Evolutionary conservation across 2,329 filamentous ascomycete species (phyloP).

Genomic region (Parastagonospora avenae): DNA sequence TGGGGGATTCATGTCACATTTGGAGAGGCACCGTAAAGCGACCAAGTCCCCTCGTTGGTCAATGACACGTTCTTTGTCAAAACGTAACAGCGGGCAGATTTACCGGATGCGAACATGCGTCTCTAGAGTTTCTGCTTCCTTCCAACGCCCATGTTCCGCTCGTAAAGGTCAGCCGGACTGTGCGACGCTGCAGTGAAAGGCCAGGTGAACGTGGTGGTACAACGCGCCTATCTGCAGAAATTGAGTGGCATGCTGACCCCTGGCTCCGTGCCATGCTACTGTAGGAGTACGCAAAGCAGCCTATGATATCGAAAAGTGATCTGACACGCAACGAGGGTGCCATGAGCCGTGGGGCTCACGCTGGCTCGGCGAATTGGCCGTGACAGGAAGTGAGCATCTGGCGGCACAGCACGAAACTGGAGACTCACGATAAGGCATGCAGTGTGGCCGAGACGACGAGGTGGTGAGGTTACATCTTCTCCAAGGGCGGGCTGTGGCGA

Average conservation of each 20-base stretch:
- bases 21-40: slow-evolving; percentile 13
- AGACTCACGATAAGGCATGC: slow-evolving; percentile 14
- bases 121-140: slow-evolving; percentile 4
- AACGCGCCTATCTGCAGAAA: slow-evolving; percentile 32
- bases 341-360: slow-evolving; percentile 4
- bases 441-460: slow-evolving; percentile 15
- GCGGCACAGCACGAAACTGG: background rate
- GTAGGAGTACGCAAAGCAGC: slow-evolving; percentile 33
- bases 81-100: slow-evolving; percentile 25
- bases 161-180: slow-evolving; percentile 24
- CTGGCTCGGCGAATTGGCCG: slow-evolving; percentile 7
- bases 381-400: slow-evolving; percentile 3
- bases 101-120: slow-evolving; percentile 19
- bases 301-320: slow-evolving; percentile 11
- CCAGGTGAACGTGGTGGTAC: slow-evolving; percentile 38
- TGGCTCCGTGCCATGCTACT: slow-evolving; percentile 27
- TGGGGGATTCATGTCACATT: slow-evolving; percentile 27
- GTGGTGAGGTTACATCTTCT: slow-evolving; percentile 32
- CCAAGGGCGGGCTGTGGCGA: slow-evolving; percentile 3
- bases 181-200: slow-evolving; percentile 31
- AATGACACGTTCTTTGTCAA: slow-evolving; percentile 30
- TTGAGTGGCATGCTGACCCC: slow-evolving; percentile 4
- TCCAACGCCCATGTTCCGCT: slow-evolving; percentile 14
- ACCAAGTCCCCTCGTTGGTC: slow-evolving; percentile 18
- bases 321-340: slow-evolving; percentile 3